These are phyloP conservation scores for Beta lomatogona DNA, from an alignment of 179 eudicot species.

Conservation along the genomic window DNA sequence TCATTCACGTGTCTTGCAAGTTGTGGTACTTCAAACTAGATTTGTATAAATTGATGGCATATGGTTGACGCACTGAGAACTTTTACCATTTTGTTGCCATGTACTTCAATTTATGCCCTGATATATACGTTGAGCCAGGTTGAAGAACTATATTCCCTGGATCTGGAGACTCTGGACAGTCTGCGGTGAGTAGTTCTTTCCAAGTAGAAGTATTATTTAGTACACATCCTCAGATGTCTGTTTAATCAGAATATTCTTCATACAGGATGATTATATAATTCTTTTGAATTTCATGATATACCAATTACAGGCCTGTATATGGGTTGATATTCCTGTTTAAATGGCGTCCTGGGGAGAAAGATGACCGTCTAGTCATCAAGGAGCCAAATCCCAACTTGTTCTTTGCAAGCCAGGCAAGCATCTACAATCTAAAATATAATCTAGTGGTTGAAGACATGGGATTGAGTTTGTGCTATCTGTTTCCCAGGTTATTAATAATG, in stretches of 20 bases:
- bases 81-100: conserved; percentile 12
- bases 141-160: conserved; percentile 96
- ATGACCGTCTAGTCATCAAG: conserved; percentile 72
- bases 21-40: neutral
- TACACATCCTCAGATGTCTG: neutral
- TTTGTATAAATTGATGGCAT: neutral
- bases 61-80: neutral
- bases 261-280: neutral
- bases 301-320: conserved; percentile 73
- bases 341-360: conserved; percentile 96
- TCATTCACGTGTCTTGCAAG: neutral
- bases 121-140: conserved; percentile 59
- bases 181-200: conserved; percentile 52
- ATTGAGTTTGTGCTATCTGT: neutral
- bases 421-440: neutral
- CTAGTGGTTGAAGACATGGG: neutral
- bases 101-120: conserved; percentile 3
- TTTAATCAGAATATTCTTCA: conserved; percentile 5
- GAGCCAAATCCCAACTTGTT: conserved; percentile 94
- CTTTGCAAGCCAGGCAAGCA: conserved; percentile 90
- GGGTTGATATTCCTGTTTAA: conserved; percentile 93
- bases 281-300: conserved; percentile 11
- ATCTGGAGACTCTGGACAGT: conserved; percentile 77
- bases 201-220: neutral
- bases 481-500: conserved; percentile 87